A percentile compares a stretch with the other conserved stretches of the same genome.
These are phyloP conservation scores for Solanum etuberosum DNA, from an alignment of 257 asterid species.

Conservation along the genomic window DNA sequence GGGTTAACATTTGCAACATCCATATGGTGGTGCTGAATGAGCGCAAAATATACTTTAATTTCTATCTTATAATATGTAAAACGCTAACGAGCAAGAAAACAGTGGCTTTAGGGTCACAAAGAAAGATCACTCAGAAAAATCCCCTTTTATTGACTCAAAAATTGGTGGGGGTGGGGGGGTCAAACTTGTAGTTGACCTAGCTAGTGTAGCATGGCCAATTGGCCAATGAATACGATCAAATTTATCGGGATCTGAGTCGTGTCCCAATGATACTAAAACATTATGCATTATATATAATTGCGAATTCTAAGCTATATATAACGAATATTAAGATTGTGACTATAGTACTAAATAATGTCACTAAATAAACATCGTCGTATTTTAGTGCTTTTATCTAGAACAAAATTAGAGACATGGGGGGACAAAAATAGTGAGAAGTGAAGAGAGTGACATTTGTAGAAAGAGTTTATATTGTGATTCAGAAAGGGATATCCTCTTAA, in stretches of 20 bases:
- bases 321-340: background rate
- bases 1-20: constrained; percentile 1
- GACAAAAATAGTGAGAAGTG: too few relatives aligned
- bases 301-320: background rate
- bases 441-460: background rate
- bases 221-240: background rate
- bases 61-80: background rate
- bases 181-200: background rate
- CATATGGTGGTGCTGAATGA: constrained; percentile 4
- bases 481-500: background rate
- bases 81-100: background rate
- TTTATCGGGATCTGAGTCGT: background rate
- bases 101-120: background rate
- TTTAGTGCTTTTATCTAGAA: background rate
- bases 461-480: background rate
- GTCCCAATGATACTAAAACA: background rate
- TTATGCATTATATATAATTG: background rate
- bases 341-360: background rate
- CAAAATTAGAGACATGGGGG: background rate
- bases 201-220: background rate
- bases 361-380: background rate
- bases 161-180: background rate
- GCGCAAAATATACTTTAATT: background rate
- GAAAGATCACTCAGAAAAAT: background rate
- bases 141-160: background rate